Evolutionary conservation across 2,329 filamentous ascomycete species (phyloP).

Genomic region (Pestalotiopsis sp.): DNA sequence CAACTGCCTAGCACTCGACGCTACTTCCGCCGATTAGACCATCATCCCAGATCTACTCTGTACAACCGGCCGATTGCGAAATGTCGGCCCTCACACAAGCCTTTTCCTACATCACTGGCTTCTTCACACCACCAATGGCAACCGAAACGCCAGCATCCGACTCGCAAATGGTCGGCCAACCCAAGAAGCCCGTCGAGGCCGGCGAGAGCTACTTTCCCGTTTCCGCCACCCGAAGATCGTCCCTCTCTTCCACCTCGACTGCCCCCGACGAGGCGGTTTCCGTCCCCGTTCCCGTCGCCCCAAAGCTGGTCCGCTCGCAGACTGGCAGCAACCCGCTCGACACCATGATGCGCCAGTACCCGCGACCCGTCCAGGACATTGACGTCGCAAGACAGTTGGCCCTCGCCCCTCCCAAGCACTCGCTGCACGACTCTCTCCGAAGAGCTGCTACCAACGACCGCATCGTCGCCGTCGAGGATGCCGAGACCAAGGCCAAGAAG

Average conservation of each 20-base stretch:
- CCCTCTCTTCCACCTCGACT: constrained; percentile 15
- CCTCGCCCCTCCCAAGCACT: constrained; percentile 29
- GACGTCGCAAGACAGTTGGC: constrained; percentile 32
- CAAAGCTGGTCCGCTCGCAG: background rate
- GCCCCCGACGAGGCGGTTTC: constrained; percentile 20
- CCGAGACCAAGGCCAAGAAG: constrained; percentile 38
- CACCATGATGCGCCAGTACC: constrained; percentile 28
- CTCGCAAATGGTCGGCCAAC: background rate
- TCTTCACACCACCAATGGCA: constrained; percentile 8
- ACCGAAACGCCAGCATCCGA: background rate
- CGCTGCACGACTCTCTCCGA: constrained; percentile 29
- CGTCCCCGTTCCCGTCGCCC: constrained; percentile 21
- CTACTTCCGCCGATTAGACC: background rate
- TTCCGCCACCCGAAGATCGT: constrained; percentile 11
- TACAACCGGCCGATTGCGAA: background rate
- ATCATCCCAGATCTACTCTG: background rate
- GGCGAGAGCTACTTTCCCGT: constrained; percentile 17
- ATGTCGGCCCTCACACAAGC: constrained; percentile 15
- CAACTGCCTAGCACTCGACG: too few species aligned
- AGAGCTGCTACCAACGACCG: constrained; percentile 22
- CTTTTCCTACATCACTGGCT: constrained; percentile 13
- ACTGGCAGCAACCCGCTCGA: constrained; percentile 26
- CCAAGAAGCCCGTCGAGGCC: constrained; percentile 10
- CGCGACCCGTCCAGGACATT: constrained; percentile 26
- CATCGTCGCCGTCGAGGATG: constrained; percentile 25